phyloP scores from a whole-genome alignment of 257 asterid species.

The Primulina eburnea region DNA sequence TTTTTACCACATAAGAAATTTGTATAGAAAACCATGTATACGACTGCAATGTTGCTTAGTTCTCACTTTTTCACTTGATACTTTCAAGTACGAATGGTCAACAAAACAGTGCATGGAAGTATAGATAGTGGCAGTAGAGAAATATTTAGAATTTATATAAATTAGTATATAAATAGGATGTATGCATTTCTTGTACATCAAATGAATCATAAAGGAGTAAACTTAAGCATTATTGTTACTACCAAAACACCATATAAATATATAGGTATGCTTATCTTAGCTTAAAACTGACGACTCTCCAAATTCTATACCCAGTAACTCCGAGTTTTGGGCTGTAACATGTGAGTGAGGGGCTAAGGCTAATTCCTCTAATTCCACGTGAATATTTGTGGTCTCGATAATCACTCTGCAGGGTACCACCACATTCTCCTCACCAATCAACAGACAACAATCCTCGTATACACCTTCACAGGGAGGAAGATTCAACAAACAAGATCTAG shows the following conservation, averaged over 20 bases:
- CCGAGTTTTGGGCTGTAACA: conserved; percentile 33
- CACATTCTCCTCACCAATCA: conserved; percentile 43
- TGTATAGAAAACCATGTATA: too few relatives aligned
- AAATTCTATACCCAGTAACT: conserved; percentile 66
- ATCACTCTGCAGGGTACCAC: conserved; percentile 54
- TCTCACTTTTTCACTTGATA: too few relatives aligned
- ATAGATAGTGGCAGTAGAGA: neutral
- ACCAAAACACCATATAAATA: neutral
- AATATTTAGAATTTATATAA: too few relatives aligned
- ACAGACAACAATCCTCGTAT: conserved; percentile 59
- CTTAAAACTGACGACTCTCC: conserved; percentile 38
- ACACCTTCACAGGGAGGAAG: conserved; percentile 81
- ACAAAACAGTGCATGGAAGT: too few relatives aligned
- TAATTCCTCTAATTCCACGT: conserved; percentile 60
- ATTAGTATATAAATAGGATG: neutral
- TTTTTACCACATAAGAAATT: too few relatives aligned
- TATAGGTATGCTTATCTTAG: neutral
- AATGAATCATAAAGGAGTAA: too few relatives aligned
- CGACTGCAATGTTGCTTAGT: too few relatives aligned
- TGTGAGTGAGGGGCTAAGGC: conserved; percentile 35
- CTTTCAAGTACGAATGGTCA: too few relatives aligned
- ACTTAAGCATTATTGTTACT: neutral
- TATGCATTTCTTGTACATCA: neutral
- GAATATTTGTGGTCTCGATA: conserved; percentile 54
- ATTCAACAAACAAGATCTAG: conserved; percentile 77